Evolutionary conservation across 306 rosid genomes (phyloP).

Genomic region (Potentilla sterilis): DNA sequence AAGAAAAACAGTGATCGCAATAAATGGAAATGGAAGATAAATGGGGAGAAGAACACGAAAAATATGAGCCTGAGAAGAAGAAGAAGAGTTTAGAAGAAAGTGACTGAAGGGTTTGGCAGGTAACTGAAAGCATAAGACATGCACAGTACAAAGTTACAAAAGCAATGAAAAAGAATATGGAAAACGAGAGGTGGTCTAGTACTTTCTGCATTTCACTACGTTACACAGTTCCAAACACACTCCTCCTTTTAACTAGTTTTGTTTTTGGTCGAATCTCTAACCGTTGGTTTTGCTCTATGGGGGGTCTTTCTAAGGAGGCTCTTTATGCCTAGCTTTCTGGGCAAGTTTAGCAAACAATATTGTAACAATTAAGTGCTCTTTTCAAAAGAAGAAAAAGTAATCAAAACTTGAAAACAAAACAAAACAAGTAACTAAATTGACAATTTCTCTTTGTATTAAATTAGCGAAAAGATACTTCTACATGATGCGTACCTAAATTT

Average conservation of each 20-base stretch:
- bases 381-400: too few species aligned
- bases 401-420: too few species aligned
- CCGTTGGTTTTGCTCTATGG: neutral
- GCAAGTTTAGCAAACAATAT: too few species aligned
- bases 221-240: neutral
- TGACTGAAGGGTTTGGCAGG: slow-evolving; percentile 1
- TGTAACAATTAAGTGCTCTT: too few species aligned
- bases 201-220: neutral
- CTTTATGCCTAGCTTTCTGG: too few species aligned
- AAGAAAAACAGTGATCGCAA: slow-evolving; percentile 2
- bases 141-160: neutral
- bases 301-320: neutral
- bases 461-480: too few species aligned
- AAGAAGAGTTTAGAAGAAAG: slow-evolving; percentile 21
- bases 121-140: neutral
- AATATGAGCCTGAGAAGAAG: neutral
- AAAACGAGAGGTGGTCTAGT: neutral
- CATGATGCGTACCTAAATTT: too few species aligned
- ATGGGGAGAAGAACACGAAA: slow-evolving; percentile 8
- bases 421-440: too few species aligned
- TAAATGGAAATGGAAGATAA: slow-evolving; percentile 21
- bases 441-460: too few species aligned
- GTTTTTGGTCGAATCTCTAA: neutral
- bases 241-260: neutral
- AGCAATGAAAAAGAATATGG: neutral